Evolutionary conservation across 768 basidiomycete species (phyloP).

Genomic region (Psilocybe tampanensis): DNA sequence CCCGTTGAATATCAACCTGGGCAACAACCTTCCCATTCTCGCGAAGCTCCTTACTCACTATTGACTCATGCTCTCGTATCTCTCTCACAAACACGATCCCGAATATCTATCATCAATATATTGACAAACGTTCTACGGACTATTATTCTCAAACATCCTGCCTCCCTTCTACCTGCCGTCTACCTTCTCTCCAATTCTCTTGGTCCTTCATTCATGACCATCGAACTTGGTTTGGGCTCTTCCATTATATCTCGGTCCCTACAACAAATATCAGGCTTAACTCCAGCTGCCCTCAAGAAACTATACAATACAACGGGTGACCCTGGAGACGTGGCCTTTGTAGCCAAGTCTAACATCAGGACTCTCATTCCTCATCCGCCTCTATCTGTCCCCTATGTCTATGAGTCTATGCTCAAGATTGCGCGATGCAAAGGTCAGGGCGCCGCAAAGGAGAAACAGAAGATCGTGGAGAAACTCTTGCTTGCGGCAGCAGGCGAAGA

Average conservation of each 20-base stretch:
- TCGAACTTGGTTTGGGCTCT: slow-evolving; percentile 72
- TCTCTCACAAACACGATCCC: slow-evolving; percentile 69
- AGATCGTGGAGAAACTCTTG: slow-evolving; percentile 79
- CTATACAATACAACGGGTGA: slow-evolving; percentile 80
- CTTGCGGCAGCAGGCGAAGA: slow-evolving; percentile 87
- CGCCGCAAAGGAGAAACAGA: slow-evolving; percentile 74
- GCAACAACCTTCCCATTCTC: slow-evolving; percentile 44
- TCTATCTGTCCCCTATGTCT: slow-evolving; percentile 65
- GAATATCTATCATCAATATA: slow-evolving; percentile 66
- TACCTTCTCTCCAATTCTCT: slow-evolving; percentile 85
- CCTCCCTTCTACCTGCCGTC: slow-evolving; percentile 72
- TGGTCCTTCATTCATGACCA: slow-evolving; percentile 69
- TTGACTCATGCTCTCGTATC: slow-evolving; percentile 64
- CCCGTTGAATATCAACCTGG: slow-evolving; percentile 46
- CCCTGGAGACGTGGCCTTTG: slow-evolving; percentile 86
- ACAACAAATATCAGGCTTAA: slow-evolving; percentile 72
- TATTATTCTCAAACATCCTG: slow-evolving; percentile 64
- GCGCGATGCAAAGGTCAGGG: slow-evolving; percentile 73
- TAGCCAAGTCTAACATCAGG: slow-evolving; percentile 75
- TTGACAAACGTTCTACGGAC: slow-evolving; percentile 77
- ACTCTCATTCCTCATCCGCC: slow-evolving; percentile 76
- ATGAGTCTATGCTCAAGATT: slow-evolving; percentile 68
- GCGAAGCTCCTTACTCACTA: slow-evolving; percentile 67
- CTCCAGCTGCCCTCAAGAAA: slow-evolving; percentile 54
- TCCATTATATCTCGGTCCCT: slow-evolving; percentile 71